Evolutionary conservation across 768 basidiomycete genomes (phyloP).

Genomic region (Trametes meyenii): DNA sequence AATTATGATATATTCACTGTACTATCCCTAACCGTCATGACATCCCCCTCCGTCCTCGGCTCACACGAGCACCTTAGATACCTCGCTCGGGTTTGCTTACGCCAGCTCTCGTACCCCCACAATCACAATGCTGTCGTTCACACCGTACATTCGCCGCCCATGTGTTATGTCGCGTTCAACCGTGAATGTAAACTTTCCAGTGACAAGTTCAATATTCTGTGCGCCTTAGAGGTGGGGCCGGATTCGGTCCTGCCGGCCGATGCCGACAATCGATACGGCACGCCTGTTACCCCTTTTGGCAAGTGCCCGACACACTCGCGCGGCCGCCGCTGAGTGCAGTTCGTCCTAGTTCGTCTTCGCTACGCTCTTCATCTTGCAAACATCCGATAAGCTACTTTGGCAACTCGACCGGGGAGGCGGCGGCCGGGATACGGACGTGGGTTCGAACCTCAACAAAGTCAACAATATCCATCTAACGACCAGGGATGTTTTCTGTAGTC

Average conservation of each 20-base stretch:
- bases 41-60: neutral
- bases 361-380: neutral
- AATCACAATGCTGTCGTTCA: constrained; percentile 13
- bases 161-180: constrained; percentile 7
- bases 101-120: neutral
- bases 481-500: too few species aligned
- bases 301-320: constrained; percentile 1
- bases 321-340: neutral
- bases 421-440: neutral
- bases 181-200: neutral
- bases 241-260: neutral
- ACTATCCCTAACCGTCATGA: constrained; percentile 16
- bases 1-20: constrained; percentile 31
- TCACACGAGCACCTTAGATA: constrained; percentile 15
- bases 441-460: neutral
- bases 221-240: neutral
- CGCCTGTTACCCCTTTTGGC: neutral
- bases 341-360: neutral
- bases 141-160: neutral
- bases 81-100: constrained; percentile 10
- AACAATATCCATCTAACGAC: neutral
- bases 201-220: neutral
- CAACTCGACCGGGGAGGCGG: neutral
- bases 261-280: constrained; percentile 11
- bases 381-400: neutral